These are phyloP conservation scores for Dictyostelium purpureum DNA, from an alignment of 78 protist species.

Conservation along the genomic window DNA sequence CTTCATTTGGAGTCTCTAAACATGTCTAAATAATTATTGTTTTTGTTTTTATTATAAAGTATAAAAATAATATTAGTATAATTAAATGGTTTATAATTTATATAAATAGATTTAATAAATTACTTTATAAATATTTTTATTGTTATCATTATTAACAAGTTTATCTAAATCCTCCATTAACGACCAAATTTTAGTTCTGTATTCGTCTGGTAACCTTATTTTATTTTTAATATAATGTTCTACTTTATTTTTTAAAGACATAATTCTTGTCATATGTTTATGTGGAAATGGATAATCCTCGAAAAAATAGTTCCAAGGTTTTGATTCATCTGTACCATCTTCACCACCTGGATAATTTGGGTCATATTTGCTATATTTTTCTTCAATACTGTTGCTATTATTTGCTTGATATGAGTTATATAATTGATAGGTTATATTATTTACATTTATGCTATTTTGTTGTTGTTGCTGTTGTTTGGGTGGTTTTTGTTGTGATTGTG, in stretches of 20 bases:
- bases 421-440: no score
- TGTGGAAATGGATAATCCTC: slow-evolving; percentile 20
- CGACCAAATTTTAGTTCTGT: slow-evolving; percentile 28
- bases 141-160: background rate
- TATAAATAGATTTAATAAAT: background rate
- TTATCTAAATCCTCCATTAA: slow-evolving; percentile 34
- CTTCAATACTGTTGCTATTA: background rate
- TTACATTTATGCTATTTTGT: no score
- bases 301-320: slow-evolving; percentile 28
- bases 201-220: slow-evolving; percentile 28
- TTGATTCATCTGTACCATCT: background rate
- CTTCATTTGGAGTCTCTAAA: slow-evolving; percentile 22
- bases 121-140: slow-evolving; percentile 14
- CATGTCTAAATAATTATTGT: background rate
- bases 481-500: background rate
- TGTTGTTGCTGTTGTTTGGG: background rate
- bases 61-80: no score
- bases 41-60: background rate
- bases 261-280: slow-evolving; percentile 32
- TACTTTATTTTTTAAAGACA: slow-evolving; percentile 41
- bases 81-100: background rate
- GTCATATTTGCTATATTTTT: background rate
- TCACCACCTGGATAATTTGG: background rate
- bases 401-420: no score
- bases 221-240: slow-evolving; percentile 43